Evolutionary conservation across 352 stramenopile species (phyloP), one percentile per base, ranked within the genome.

Genomic region (Phytopythium cucurbitacearum): DNA sequence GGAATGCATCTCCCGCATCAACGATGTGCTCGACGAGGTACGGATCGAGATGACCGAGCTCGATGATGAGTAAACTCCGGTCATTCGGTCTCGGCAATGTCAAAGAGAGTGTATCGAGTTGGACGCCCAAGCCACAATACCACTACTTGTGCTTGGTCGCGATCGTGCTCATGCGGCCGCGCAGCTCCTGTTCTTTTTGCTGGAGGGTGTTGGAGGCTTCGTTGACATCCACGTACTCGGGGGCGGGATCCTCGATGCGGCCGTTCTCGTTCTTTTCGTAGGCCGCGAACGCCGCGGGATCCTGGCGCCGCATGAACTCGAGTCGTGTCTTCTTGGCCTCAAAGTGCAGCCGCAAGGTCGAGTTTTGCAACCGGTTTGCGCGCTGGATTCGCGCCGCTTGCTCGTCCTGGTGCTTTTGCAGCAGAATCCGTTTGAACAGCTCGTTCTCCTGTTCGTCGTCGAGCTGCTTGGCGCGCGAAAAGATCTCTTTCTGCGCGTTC

Each of bases 21-120:
- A 94, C 53, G 85, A 93, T 33, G 59, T 89, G 44, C 56, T 94
- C 28, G 80, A 91, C 37, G 80, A 91, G 42, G 54, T 91, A 16
- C 62, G 62, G 3, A 66, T 71, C 37, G 77, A 94, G 54, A 55
- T 66, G n/a, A 62, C 65, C n/a, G 78, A 88, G 43, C 57, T 86
- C 12, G 49, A 75, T 0, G 62, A 69, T 13, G 61, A 67, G 4
- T 57, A 57, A 64, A 48, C 37, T 21, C 38, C 9, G 55, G 47
- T 34, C 45, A 53, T 1, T 28, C 45, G 55, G 51, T 13, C 40
- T 43, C n/a, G 53, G 46, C 34, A 44, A 41, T 42, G 43, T 15
- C 12, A 12, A 44, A 34, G 38, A 49, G 15, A 51, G 35, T 9
- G 4, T 28, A 28, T 28, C 21, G 21, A 28, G 21, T 28, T 28